phyloP scores from a whole-genome alignment of 495 filamentous ascomycete genomes.

The Neurospora pannonica region DNA sequence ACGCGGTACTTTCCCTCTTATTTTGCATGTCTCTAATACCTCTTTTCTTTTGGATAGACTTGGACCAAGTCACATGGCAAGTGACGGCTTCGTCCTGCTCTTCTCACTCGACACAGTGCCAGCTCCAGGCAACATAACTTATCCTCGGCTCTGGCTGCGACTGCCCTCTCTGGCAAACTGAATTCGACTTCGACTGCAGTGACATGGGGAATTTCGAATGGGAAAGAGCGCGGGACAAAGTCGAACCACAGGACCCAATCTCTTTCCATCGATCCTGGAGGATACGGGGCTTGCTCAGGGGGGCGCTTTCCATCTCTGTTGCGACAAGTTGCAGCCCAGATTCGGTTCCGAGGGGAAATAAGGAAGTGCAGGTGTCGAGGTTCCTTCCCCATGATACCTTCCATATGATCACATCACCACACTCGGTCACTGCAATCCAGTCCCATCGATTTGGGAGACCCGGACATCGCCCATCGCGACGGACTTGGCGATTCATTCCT shows the following conservation, averaged over 20 bases:
- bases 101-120: neutral
- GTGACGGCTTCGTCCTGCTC: neutral
- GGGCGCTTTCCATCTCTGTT: neutral
- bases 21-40: neutral
- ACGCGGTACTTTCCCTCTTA: neutral
- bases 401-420: neutral
- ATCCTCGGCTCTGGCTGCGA: neutral
- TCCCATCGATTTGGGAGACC: neutral
- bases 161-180: neutral
- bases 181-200: neutral
- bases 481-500: neutral
- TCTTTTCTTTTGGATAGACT: neutral
- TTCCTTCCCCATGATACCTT: neutral
- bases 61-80: neutral
- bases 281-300: neutral
- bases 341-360: neutral
- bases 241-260: neutral
- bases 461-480: neutral
- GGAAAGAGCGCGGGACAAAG: neutral
- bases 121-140: neutral
- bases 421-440: neutral
- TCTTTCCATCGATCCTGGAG: neutral
- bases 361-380: neutral
- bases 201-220: neutral
- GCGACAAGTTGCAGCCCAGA: neutral